These are phyloP conservation scores for Xerocomus nothofagi DNA, from an alignment of 1,284 basidiomycete genomes.

Conservation along the genomic window DNA sequence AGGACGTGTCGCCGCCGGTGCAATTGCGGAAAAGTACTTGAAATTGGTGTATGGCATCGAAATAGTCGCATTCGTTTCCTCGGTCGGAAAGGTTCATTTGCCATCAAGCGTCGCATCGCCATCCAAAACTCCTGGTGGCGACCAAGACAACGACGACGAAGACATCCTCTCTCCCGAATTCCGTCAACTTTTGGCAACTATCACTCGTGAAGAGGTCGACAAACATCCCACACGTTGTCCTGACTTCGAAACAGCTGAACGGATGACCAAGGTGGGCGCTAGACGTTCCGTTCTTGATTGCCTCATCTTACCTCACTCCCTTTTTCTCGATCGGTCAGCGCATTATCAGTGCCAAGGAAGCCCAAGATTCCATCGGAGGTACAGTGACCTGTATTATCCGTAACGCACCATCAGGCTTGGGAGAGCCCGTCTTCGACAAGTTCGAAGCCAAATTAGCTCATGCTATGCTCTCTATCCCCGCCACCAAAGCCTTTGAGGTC, in stretches of 20 bases:
- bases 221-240: constrained; percentile 89
- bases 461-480: constrained; percentile 98
- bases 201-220: constrained; percentile 90
- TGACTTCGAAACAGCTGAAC: constrained; percentile 81
- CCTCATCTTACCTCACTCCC: constrained; percentile 7
- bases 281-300: constrained; percentile 2
- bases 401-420: constrained; percentile 85
- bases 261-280: constrained; percentile 78
- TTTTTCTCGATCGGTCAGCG: constrained; percentile 50
- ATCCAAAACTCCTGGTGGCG: constrained; percentile 41
- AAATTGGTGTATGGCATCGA: constrained; percentile 87
- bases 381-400: constrained; percentile 97
- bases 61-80: constrained; percentile 96
- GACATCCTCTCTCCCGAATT: constrained; percentile 87
- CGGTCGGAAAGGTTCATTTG: constrained; percentile 91
- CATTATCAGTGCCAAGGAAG: constrained; percentile 91
- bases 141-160: constrained; percentile 69
- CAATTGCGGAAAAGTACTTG: constrained; percentile 97
- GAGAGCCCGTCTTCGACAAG: constrained; percentile 99
- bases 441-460: constrained; percentile 95
- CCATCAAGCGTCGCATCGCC: constrained; percentile 50
- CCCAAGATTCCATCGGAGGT: constrained; percentile 94
- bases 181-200: constrained; percentile 72
- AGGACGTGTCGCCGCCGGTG: constrained; percentile 96
- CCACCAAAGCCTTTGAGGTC: constrained; percentile 98